A percentile compares a stretch with the other conserved stretches of the same genome.
Evolutionary conservation across 2,329 filamentous ascomycete species (phyloP).

Genomic region (Cercospora citrullina): DNA sequence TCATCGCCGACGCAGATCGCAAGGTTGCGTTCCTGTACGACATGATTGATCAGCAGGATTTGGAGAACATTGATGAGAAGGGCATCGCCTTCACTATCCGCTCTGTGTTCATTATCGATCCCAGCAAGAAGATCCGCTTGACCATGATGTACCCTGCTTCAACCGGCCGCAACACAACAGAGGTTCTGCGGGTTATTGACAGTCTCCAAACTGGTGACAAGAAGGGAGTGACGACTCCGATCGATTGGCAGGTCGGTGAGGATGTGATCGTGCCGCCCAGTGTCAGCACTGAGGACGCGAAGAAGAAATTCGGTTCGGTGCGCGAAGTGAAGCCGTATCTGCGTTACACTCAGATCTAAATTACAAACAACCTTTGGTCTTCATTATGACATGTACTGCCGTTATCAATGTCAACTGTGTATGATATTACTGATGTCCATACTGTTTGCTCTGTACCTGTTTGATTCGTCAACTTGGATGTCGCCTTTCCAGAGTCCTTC

Average conservation of each 20-base stretch:
- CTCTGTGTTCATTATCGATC: constrained; percentile 92
- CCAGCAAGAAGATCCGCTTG: constrained; percentile 87
- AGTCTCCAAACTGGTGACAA: constrained; percentile 70
- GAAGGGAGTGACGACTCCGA: constrained; percentile 68
- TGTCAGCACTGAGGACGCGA: constrained; percentile 80
- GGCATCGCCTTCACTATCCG: constrained; percentile 87
- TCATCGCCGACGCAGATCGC: constrained; percentile 53
- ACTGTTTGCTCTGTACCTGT: constrained; percentile 9
- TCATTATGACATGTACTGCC: neutral
- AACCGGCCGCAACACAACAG: constrained; percentile 66
- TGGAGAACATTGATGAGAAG: constrained; percentile 39
- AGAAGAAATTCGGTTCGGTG: constrained; percentile 79
- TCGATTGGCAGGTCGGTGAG: constrained; percentile 85
- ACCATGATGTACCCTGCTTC: constrained; percentile 92
- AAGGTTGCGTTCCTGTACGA: constrained; percentile 52
- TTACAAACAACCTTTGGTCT: neutral
- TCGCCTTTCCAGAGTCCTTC: constrained; percentile 7
- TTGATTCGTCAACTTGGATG: constrained; percentile 9
- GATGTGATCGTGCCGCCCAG: constrained; percentile 89
- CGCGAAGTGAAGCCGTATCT: constrained; percentile 67
- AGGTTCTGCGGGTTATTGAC: constrained; percentile 60
- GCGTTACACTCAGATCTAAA: constrained; percentile 61
- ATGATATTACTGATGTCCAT: constrained; percentile 10
- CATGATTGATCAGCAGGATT: constrained; percentile 45
- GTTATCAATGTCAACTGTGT: neutral